Evolutionary conservation across 768 basidiomycete species (phyloP).

Genomic region (Kwoniella europaea): DNA sequence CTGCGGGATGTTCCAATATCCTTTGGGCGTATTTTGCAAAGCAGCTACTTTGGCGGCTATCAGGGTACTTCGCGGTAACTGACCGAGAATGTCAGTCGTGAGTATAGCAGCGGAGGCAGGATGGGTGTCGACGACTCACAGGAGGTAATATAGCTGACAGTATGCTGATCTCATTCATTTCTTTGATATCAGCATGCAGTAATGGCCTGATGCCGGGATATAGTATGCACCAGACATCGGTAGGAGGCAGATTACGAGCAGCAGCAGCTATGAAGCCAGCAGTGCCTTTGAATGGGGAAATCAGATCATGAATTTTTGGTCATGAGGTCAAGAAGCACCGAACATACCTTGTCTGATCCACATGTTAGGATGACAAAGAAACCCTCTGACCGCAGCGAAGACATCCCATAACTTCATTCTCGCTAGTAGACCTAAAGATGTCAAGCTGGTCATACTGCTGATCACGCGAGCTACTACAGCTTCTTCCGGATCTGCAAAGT

Average conservation of each 20-base stretch:
- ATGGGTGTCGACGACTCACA: constrained; percentile 62
- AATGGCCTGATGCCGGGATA: constrained; percentile 89
- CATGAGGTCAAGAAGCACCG: not conserved
- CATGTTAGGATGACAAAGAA: constrained; percentile 90
- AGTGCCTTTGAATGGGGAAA: constrained; percentile 65
- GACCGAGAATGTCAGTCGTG: constrained; percentile 6
- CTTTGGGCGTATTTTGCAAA: constrained; percentile 75
- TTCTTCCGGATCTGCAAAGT: constrained; percentile 82
- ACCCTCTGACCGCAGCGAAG: constrained; percentile 79
- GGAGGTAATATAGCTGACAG: constrained; percentile 76
- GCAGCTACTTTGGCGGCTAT: constrained; percentile 89
- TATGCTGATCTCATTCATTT: constrained; percentile 75
- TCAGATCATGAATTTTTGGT: too few relatives aligned
- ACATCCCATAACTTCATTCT: constrained; percentile 93
- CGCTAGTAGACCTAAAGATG: constrained; percentile 80
- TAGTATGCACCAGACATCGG: constrained; percentile 96
- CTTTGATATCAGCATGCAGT: constrained; percentile 77
- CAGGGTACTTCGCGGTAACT: constrained; percentile 74
- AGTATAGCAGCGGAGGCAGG: too few relatives aligned
- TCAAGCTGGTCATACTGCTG: constrained; percentile 81
- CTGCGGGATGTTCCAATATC: constrained; percentile 73
- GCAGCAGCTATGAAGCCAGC: constrained; percentile 86
- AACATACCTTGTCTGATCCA: constrained; percentile 87
- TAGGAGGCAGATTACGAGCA: constrained; percentile 76
- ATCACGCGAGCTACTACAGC: constrained; percentile 89